phyloP scores from a whole-genome alignment of 495 filamentous ascomycete species.

The Penicillium parvum region DNA sequence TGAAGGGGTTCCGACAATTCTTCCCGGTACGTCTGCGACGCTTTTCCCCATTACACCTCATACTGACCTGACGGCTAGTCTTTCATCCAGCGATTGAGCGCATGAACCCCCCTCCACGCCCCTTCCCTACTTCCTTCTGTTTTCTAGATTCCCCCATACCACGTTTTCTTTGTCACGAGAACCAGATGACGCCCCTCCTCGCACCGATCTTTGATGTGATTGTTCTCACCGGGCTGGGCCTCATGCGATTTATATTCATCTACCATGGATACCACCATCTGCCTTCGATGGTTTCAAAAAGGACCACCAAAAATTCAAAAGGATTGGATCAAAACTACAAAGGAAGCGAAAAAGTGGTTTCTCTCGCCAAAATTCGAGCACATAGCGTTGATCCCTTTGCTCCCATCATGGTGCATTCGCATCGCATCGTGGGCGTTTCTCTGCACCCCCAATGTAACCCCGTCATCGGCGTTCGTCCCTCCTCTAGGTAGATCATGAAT shows the following conservation, averaged over 20 bases:
- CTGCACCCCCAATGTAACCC: background rate
- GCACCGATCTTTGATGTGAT: constrained; percentile 8
- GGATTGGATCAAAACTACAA: constrained; percentile 4
- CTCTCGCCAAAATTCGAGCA: constrained; percentile 6
- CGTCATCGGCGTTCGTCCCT: background rate
- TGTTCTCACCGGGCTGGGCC: constrained; percentile 3
- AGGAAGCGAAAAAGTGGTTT: constrained; percentile 5
- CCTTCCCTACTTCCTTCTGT: constrained; percentile 23
- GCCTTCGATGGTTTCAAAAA: constrained; percentile 10
- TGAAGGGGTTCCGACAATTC: constrained; percentile 52
- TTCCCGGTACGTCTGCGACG: constrained; percentile 41
- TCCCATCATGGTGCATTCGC: constrained; percentile 9
- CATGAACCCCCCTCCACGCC: constrained; percentile 25
- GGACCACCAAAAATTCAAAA: constrained; percentile 4
- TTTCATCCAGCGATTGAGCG: constrained; percentile 48
- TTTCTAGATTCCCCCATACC: constrained; percentile 43
- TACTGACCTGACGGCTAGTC: constrained; percentile 24
- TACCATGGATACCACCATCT: constrained; percentile 15
- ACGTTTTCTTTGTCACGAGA: constrained; percentile 22
- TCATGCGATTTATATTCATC: constrained; percentile 18
- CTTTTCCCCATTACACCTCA: background rate
- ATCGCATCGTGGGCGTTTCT: constrained; percentile 12
- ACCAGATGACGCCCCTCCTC: constrained; percentile 22
- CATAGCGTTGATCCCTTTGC: constrained; percentile 3
- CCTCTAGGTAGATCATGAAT: constrained; percentile 2